Percentiles rank a stretch among this genome's conserved stretches.
Conservation (phyloP, 495 filamentous ascomycete species). For the Lasiosphaeriaceae sp. region DNA sequence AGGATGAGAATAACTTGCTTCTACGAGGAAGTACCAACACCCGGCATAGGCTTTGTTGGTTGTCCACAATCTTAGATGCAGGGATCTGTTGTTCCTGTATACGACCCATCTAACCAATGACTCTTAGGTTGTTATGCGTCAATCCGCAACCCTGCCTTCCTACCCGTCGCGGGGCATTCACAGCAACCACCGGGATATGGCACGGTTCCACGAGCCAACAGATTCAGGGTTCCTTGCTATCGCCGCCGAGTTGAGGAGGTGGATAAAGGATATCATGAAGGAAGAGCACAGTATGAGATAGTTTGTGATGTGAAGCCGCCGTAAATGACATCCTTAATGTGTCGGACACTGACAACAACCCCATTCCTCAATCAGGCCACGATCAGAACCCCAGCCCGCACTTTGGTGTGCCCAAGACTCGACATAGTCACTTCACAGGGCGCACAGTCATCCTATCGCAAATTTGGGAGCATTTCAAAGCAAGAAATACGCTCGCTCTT, state of each 20-base stretch:
- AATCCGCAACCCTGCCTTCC: background rate
- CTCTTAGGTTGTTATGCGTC: background rate
- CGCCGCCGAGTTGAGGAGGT: background rate
- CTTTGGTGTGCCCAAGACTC: background rate
- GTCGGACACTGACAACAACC: background rate
- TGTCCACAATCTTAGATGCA: too few relatives aligned
- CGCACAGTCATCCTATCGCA: background rate
- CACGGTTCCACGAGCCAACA: background rate
- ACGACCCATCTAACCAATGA: background rate
- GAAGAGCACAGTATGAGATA: background rate
- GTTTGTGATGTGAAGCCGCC: too few relatives aligned
- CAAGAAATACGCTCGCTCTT: background rate
- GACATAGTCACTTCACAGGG: background rate
- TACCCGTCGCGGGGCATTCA: background rate
- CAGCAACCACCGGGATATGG: background rate
- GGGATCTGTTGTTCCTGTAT: background rate
- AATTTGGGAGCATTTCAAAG: background rate
- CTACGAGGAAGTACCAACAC: background rate
- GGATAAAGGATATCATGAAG: background rate
- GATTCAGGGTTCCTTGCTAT: background rate
- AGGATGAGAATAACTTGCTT: background rate
- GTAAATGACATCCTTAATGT: background rate
- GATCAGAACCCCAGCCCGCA: background rate
- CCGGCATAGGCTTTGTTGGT: background rate
- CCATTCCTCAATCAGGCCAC: background rate